Evolutionary conservation across 2,329 filamentous ascomycete species (phyloP), one percentile per base, ranked within the genome.

Genomic region (Moelleriella libera): DNA sequence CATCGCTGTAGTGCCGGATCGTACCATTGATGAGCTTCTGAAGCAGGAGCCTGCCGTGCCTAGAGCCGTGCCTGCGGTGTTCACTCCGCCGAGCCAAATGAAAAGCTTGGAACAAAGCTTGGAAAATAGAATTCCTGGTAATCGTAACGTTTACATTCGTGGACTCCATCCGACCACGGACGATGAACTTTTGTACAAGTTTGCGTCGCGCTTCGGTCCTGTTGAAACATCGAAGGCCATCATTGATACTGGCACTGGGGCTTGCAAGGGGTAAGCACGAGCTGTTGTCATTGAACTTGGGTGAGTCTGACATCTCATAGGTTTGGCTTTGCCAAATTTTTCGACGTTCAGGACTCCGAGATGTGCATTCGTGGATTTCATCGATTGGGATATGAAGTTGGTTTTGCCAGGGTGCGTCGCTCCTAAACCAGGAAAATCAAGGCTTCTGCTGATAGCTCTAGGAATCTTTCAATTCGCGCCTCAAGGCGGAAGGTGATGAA

Each of bases 221-320:
- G 92, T 98, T 49, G 88, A 95, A 68, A 94, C 89, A 54, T 96
- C 88, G 60, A 98, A 98, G 74, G 92, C 94, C 11, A 98, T 98
- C 68, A 94, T 98, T 59, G 94, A 98, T 68, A 83, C 89, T 46
- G 82, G 85, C 55, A 94, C 88, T 45, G 87, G 88, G 50, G 83
- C 88, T 53, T 98, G 92, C 78, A 98, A 98, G 69, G 92, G 92
- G 92, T 94, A 69, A 21, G 40, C 40, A 41, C 58, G 75, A 37
- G 21, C 21, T 21, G 3, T 21, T 37, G 34, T 9, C 34, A 37
- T 68, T 32, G 40, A 7, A 10, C 44, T 42, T 48, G 30, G 28
- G 30, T 6, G n/a, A 12, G 12, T 42, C 39, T 4, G 30, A 12
- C 21, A 31, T 43, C 48, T 57, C 9, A 53, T 57, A 97, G 92